Evolutionary conservation across 352 stramenopile species (phyloP).

Genomic region (Paralagenidium karlingii): DNA sequence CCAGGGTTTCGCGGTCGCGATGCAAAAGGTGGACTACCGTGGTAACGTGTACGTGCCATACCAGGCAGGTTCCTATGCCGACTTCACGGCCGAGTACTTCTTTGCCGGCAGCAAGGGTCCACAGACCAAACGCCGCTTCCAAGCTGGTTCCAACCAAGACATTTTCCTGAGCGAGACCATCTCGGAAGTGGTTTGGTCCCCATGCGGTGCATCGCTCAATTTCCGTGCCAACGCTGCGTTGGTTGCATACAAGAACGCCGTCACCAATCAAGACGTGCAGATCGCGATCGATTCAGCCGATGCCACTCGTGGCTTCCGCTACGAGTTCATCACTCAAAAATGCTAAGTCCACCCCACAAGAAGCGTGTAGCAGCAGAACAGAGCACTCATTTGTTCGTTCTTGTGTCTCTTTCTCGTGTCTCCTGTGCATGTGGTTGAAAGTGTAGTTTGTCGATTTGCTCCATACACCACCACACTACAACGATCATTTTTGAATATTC

Average conservation of each 20-base stretch:
- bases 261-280: conserved; percentile 5
- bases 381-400: too few species aligned
- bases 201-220: conserved; percentile 16
- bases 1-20: conserved; percentile 1
- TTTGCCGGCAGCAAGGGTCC: neutral
- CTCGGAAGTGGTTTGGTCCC: conserved; percentile 16
- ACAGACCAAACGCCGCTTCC: conserved; percentile 14
- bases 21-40: conserved; percentile 1
- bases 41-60: conserved; percentile 1
- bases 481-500: too few species aligned
- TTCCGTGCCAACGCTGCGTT: conserved; percentile 19
- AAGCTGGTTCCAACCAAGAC: conserved; percentile 5
- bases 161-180: conserved; percentile 15
- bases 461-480: too few species aligned
- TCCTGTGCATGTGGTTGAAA: too few species aligned
- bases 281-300: conserved; percentile 19
- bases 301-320: too few species aligned
- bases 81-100: conserved; percentile 2
- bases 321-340: too few species aligned
- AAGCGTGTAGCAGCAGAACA: too few species aligned
- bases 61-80: neutral
- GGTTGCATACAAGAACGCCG: conserved; percentile 1
- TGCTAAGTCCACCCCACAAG: too few species aligned
- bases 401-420: too few species aligned
- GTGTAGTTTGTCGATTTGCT: too few species aligned